A percentile compares a stretch with the other conserved stretches of the same genome.
phyloP scores from a whole-genome alignment of 352 stramenopile species.

The Hyaloperonospora brassicae region DNA sequence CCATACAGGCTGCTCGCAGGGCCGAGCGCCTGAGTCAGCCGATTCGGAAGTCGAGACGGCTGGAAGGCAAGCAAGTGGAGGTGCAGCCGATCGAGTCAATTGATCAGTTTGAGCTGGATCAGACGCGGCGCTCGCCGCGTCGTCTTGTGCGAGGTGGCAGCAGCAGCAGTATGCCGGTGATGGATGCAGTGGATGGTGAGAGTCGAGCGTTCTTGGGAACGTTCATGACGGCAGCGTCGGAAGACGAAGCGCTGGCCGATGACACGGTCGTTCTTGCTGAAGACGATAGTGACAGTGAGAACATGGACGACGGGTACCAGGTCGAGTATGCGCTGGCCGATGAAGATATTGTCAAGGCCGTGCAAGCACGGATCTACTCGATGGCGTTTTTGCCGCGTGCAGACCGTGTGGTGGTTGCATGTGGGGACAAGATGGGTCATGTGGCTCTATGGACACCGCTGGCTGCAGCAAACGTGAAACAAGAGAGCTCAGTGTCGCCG shows the following conservation, averaged over 20 bases:
- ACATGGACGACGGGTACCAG: slow-evolving; percentile 20
- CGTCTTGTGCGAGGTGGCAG: background rate
- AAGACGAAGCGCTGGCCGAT: slow-evolving; percentile 32
- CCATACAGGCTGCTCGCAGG: slow-evolving; percentile 10
- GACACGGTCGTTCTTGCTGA: slow-evolving; percentile 15
- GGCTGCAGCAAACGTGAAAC: slow-evolving; percentile 8
- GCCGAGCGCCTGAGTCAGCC: slow-evolving; percentile 24
- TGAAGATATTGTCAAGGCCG: slow-evolving; percentile 63
- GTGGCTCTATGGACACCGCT: slow-evolving; percentile 55
- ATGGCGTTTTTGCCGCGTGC: slow-evolving; percentile 64
- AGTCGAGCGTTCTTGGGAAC: slow-evolving; percentile 36
- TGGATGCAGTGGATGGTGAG: slow-evolving; percentile 25
- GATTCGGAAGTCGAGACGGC: slow-evolving; percentile 50
- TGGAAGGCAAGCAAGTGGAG: slow-evolving; percentile 55
- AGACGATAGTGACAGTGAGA: background rate
- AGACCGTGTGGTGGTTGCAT: slow-evolving; percentile 53
- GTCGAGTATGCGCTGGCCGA: slow-evolving; percentile 46
- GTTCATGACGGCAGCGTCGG: slow-evolving; percentile 22
- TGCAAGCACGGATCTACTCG: slow-evolving; percentile 66
- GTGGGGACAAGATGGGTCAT: slow-evolving; percentile 71
- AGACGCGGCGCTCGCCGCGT: slow-evolving; percentile 3
- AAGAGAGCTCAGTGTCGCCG: slow-evolving; percentile 9
- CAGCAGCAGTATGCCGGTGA: slow-evolving; percentile 16
- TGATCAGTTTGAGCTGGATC: slow-evolving; percentile 22
- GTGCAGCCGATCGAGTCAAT: slow-evolving; percentile 22